A percentile compares a stretch with the other conserved stretches of the same genome.
Conservation (phyloP, 1,139 yeast genomes). For the Nakaseomyces nivariensis region DNA sequence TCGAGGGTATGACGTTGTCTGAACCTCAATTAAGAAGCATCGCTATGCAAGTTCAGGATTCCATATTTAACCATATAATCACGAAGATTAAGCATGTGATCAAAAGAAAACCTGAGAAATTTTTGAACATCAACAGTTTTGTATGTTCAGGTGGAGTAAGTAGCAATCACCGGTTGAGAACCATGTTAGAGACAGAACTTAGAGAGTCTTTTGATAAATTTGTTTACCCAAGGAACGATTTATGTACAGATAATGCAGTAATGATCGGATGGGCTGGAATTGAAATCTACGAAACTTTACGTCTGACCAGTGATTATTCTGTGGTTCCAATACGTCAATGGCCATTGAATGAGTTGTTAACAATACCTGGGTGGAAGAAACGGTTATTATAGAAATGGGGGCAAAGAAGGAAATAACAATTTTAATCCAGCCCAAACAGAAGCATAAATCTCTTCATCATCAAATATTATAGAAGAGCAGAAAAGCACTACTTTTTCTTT, state of each 20-base stretch:
- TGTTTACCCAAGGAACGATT: constrained; percentile 57
- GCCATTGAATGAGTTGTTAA: constrained; percentile 49
- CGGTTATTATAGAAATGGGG: constrained; percentile 8
- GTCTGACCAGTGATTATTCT: constrained; percentile 39
- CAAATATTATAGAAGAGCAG: too few species aligned
- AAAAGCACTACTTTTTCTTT: too few species aligned
- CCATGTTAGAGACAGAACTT: constrained; percentile 37
- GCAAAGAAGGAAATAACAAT: too few species aligned
- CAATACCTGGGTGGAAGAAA: constrained; percentile 43
- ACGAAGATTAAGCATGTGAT: constrained; percentile 51
- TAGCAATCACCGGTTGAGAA: constrained; percentile 54
- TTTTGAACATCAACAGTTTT: constrained; percentile 42
- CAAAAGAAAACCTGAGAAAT: constrained; percentile 33
- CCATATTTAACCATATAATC: constrained; percentile 61
- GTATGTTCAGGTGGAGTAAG: constrained; percentile 95
- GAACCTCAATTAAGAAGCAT: constrained; percentile 31
- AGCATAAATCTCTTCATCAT: too few species aligned
- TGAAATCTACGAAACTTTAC: constrained; percentile 54
- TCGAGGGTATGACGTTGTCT: constrained; percentile 8
- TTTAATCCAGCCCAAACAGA: too few species aligned
- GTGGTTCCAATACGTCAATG: constrained; percentile 61
- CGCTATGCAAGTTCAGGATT: constrained; percentile 55
- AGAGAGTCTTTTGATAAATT: constrained; percentile 27
- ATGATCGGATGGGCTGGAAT: constrained; percentile 99
- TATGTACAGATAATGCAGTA: constrained; percentile 91